Evolutionary conservation across 768 basidiomycete genomes (phyloP), one percentile per base, ranked within the genome.

Genomic region (Gloeophyllum trabeum): DNA sequence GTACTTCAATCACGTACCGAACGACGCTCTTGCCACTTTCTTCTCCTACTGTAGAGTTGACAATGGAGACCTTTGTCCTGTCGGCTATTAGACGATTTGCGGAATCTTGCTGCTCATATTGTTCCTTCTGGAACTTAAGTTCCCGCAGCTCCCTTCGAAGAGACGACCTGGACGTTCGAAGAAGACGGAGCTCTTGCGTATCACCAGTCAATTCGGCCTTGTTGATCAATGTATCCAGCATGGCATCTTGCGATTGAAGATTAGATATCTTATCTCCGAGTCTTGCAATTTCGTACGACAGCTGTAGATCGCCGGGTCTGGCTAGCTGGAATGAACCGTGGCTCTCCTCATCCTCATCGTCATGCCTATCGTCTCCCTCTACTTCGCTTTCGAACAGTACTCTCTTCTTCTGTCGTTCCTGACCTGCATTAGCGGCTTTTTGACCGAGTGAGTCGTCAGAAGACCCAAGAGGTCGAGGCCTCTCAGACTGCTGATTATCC

Each of bases 151-250:
- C 92, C 43, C 89, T 69, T 13, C 69, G 75, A 65, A 98, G 75
- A 0, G 87, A 76, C 6, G 81, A 71, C 56, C 84, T 87, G 2
- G 91, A 93, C 52, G 78, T 84, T 46, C 68, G 75, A 38, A 98
- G 74, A 35, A 98, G 70, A 44, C 73, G 74, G 18, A 94, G 71
- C 60, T 98, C 93, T 51, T 84, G 80, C 1, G 75, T 77, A 54
- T 89, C 91, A 0, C 93, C 96, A 3, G 88, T 89, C 28, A 98
- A 64, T 54, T 98, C 96, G 1, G 96, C 96, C 58, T 94, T 93
- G 53, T 87, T 87, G 53, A 96, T 89, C 35, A 98, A 65, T 1
- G 80, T 85, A 46, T 87, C 82, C 3, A 99, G 71, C 65, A 90
- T 85, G 25, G 72, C 61, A 43, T 88, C 83, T 51, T 98, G 96